phyloP scores from a whole-genome alignment of 352 stramenopile genomes.

The Pythium oligandrum region DNA sequence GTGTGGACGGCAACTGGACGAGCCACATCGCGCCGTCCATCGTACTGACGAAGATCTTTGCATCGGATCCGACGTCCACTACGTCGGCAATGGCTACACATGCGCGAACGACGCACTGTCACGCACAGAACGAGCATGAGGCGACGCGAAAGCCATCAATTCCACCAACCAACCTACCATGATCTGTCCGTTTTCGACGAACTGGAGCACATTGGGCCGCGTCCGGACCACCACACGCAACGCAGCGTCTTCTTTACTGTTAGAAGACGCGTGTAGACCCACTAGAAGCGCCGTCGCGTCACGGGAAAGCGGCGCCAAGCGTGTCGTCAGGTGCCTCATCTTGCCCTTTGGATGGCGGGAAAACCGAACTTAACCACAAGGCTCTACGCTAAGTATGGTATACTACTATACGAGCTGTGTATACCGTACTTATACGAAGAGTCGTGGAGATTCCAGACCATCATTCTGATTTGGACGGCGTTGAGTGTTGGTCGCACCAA shows the following conservation, averaged over 20 bases:
- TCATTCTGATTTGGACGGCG: too few relatives aligned
- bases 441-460: too few relatives aligned
- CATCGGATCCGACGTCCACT: neutral
- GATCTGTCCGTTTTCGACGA: conserved; percentile 33
- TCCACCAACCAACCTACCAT: conserved; percentile 20
- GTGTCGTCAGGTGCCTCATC: too few relatives aligned
- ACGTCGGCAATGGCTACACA: conserved; percentile 33
- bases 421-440: too few relatives aligned
- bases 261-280: neutral
- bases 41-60: neutral
- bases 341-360: too few relatives aligned
- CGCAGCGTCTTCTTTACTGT: neutral
- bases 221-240: conserved; percentile 3
- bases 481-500: too few relatives aligned
- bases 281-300: neutral
- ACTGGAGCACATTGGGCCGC: conserved; percentile 38
- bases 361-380: too few relatives aligned
- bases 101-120: conserved; percentile 40
- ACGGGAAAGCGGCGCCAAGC: too few relatives aligned
- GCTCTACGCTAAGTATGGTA: too few relatives aligned
- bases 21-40: conserved; percentile 1
- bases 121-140: too few relatives aligned
- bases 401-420: too few relatives aligned
- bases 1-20: conserved; percentile 7
- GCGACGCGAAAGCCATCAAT: neutral